Base-by-base conservation (phyloP, 2,329 filamentous ascomycete species). In the Alternaria arborescens region DNA sequence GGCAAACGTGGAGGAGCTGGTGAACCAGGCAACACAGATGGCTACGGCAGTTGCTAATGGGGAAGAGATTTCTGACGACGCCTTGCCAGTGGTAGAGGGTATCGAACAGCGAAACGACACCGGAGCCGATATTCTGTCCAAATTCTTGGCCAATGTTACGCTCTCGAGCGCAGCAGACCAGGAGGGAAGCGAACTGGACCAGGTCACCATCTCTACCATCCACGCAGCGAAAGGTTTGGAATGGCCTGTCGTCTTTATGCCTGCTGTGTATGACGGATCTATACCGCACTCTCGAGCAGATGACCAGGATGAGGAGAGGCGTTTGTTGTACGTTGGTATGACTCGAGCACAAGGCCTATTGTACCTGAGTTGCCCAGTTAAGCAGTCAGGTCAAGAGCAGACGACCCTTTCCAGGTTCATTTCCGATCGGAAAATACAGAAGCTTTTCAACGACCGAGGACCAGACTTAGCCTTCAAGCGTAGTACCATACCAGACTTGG, bases 211-310 rank as follows among this genome's bases (percentile, higher is more conserved):
- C 24, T 97, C 93, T 6, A 99, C 94, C 0, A 97, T 99, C 11
- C 94, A 99, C 75, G 93, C 94, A 0, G 93, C 94, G 3, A 99
- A 99, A 78, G 94, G 94, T 3, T 84, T 99, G 1, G 94, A 99
- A 77, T 99, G 95, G 95, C 94, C 94, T 0, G 85, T 97, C 1
- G 93, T 98, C 1, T 98, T 98, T 76, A 89, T 98, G 16, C 94
- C 95, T 6, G 92, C 91, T 1, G 90, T 93, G 26, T 97, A 97
- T 74, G 88, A 93, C 47, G 95, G 94, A 1, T 94, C 91, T 2
- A 96, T 98, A 60, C 94, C 94, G 5, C 94, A 98, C 76, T 90
- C 89, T 2, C 86, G 94, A 68, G 87, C 93, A 1, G 94, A 97
- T 46, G 92, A 98, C 73, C 84, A 85, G 3, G 90, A 94, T 58